Base-by-base conservation (phyloP, 2,329 filamentous ascomycete genomes). In the Trichoderma arundinaceum region DNA sequence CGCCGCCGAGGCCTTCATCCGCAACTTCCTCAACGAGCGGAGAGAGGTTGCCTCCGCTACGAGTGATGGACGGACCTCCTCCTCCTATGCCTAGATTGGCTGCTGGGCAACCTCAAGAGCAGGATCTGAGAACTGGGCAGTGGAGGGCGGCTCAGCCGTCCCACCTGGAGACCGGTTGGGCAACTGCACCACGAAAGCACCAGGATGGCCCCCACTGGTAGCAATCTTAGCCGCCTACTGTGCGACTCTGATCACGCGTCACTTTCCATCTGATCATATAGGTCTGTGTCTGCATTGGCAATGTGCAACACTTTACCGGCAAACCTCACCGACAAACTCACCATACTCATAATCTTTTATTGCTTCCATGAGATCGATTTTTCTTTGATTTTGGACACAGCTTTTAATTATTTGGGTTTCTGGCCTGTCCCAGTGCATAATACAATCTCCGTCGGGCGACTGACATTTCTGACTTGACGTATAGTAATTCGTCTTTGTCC, bases 11-110 rank as follows among this genome's bases (percentile, higher is more conserved):
- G 1, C 78, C 77, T n/a, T 72, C 73, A 6, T 78, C 79, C 3
- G 74, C 77, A 8, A 70, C 76, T n/a, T 75, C 77, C 7, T 75
- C 78, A 1, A 73, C 74, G 1, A 75, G 77, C 5, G 76, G 76
- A 12, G 80, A 83, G 9, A 77, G 81, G 64, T 74, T 86, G 3
- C 83, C 83, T 4, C 82, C 83, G 1, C 70, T 86, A 43, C 77
- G 83, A 58, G 69, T 72, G 5, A 79, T 85, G 68, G 83, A 85
- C 48, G 75, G 76, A 4, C 69, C 70, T 1, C 51, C 53, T 19
- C 72, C 69, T 12, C 70, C 72, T 5, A 60, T 53, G 6, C 68
- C 71, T 49, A 68, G 71, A 7, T 60, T 71, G 19, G 68, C 66
- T 7, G 58, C 69, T 12, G 74, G 75, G 5, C 73, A 71, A 39